Evolutionary conservation across 352 stramenopile genomes (phyloP).

Genomic region (Globisporangium parvum): DNA sequence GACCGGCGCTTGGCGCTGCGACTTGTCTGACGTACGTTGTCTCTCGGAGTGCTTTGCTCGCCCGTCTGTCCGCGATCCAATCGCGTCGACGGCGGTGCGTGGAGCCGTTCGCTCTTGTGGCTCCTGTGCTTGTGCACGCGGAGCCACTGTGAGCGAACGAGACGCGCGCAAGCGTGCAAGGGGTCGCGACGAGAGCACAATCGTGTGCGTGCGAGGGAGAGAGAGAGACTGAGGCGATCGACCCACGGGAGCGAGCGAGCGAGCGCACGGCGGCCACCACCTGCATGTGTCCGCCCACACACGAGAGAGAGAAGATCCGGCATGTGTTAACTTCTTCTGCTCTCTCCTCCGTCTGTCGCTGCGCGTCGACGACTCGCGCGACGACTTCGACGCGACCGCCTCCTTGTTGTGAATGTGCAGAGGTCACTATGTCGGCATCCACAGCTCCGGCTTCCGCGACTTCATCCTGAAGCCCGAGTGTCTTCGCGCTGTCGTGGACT

Average conservation of each 20-base stretch:
- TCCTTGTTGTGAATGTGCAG: conserved; percentile 40
- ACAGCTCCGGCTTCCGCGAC: conserved; percentile 99
- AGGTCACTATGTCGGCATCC: conserved; percentile 99
- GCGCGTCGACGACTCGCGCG: conserved; percentile 7
- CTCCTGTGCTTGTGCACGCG: too few species aligned
- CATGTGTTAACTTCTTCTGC: conserved; percentile 78
- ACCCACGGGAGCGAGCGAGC: neutral
- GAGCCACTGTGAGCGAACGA: neutral
- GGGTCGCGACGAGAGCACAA: neutral
- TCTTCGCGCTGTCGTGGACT: conserved; percentile 97
- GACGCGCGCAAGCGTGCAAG: conserved; percentile 1
- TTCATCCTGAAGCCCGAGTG: conserved; percentile 99
- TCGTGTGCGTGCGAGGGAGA: conserved; percentile 6
- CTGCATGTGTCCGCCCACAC: conserved; percentile 4
- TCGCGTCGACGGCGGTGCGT: neutral
- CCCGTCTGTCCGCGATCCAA: neutral
- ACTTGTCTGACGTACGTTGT: neutral
- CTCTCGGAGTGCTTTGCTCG: neutral
- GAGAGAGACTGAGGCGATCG: conserved; percentile 6
- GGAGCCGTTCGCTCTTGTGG: neutral
- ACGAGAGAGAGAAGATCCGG: conserved; percentile 20
- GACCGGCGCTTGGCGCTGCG: neutral
- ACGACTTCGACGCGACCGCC: conserved; percentile 11
- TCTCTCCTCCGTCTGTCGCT: conserved; percentile 45
- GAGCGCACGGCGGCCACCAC: conserved; percentile 5